Evolutionary conservation across 2,329 filamentous ascomycete species (phyloP), one percentile per base, ranked within the genome.

Genomic region (Aspergillus sp.): DNA sequence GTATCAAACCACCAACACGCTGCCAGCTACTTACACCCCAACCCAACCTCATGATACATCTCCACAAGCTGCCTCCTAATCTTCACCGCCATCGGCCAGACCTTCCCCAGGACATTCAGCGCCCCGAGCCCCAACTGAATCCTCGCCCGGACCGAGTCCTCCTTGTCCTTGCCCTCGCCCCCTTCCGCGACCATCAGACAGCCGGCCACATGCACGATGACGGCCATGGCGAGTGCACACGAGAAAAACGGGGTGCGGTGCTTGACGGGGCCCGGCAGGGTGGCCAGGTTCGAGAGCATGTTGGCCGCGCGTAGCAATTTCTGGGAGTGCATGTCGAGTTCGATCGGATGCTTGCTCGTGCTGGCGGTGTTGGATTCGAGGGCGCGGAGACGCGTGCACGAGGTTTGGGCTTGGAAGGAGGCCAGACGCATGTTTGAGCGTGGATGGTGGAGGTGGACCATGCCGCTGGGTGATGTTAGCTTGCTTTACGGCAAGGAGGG

Each of bases 301-400:
- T 78, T 77, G 0, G 86, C 85, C 0, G 82, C 79, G n/a, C 75
- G 71, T 34, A 89, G 73, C 8, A 82, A 82, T 58, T 88, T 85
- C n/a, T 73, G 74, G 0, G 82, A 83, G 58, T 88, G 82, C 6
- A 46, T 26, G 24, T 51, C 40, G 6, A 44, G 37, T 8, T 36
- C 29, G 8, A 25, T n/a, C 13, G 35, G n/a, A 30, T 14, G 10
- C n/a, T n/a, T n/a, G n/a, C n/a, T n/a, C n/a, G n/a, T n/a, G n/a
- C n/a, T n/a, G n/a, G n/a, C n/a, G 8, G 12, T 13, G n/a, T 28
- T 37, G 12, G 20, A 14, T 17, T 25, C 33, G 12, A 17, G 26
- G 12, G 32, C 29, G 12, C 30, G 33, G 14, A 47, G 35, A 6
- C 39, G 38, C 5, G 44, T 40, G 25, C 41, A 45, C 26, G 41